Base-by-base conservation (phyloP, 192 early-diverging fungal species). In the Rhizophlyctis rosea region DNA sequence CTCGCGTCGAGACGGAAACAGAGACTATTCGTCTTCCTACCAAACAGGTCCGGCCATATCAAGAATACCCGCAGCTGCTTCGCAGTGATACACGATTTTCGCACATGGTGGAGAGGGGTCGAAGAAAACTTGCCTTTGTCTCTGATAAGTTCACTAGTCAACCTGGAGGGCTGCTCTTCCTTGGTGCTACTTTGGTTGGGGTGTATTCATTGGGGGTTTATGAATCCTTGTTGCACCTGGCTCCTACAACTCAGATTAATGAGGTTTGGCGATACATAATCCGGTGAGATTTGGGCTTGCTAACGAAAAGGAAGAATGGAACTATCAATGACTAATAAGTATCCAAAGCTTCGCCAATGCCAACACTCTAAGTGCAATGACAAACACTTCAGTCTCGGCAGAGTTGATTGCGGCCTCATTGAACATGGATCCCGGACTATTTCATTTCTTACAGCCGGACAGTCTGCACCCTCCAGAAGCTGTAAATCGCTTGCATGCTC, bases 51-150 rank as follows among this genome's bases (percentile, higher is more conserved):
- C 27, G 29, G 29, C 47, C 60, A 4, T 16, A 21, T 1, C 47
- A 61, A 61, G 60, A 61, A 31, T 61, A 61, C 23, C 60, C 60
- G 3, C 60, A 61, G 47, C 60, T 61, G 16, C n/a, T 35, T 3
- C 47, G 47, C 34, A 34, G 29, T 21, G 25, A 27, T 33, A 50
- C 34, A 36, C 25, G 51, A 2, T 23, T 35, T 21, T 21, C 9
- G 39, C 60, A 61, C 30, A 30, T 61, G 4, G 14, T 21, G 13
- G 62, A 64, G 34, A 28, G 62, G n/a, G 62, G 62, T 30, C 18
- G 33, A 36, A 28, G 62, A 13, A 64, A 64, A 27, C 9, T 36
- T 11, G 62, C 62, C 13, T 64, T 64, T 54, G 62, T 64, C 11
- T 9, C 9, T 16, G 51, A 28, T n/a, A 64, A 34, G 52, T 35